Evolutionary conservation across 2,329 filamentous ascomycete genomes (phyloP), one percentile per base, ranked within the genome.

Genomic region (Claviceps citrina): DNA sequence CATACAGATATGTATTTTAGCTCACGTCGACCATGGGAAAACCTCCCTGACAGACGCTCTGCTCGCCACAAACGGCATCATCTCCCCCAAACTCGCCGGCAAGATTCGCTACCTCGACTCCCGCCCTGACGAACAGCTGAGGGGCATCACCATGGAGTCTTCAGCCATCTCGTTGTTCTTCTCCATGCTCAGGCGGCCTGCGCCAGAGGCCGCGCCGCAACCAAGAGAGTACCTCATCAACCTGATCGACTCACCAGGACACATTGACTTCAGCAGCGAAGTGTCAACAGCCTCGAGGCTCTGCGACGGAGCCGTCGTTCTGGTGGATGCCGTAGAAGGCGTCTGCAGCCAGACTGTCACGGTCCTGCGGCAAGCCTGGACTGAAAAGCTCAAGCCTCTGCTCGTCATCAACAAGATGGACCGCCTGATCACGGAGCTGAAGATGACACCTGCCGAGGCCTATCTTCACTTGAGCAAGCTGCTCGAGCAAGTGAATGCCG

Each of bases 111-210:
- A 96, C 55, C 77, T 98, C 43, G 91, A 98, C 64, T 96, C 91
- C 18, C 73, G 91, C 32, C 89, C 89, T 1, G 91, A 98, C 61
- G 91, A 98, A 60, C 91, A 98, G 63, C 73, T 84, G 13, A 81
- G 91, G 48, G 91, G 91, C 42, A 98, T 98, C 55, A 98, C 91
- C n/a, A 98, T 98, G 91, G 91, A 98, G 60, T 96, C 91, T 0
- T 96, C 89, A 5, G 91, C 91, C 46, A 98, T 98, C 47, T 96
- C 91, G 0, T 69, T 98, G 26, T 93, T 83, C 62, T 98, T 98
- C 59, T 93, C 87, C 27, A 84, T 96, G 72, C 66, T 93, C 40
- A 74, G 87, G 49, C 76, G 84, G 49, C 66, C 75, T 28, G 67
- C 73, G 2, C 78, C 81, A 2, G 78, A 85, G 13, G 75, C 75